These are phyloP conservation scores for Corylus americana DNA, from an alignment of 306 rosid genomes.

Conservation along the genomic window DNA sequence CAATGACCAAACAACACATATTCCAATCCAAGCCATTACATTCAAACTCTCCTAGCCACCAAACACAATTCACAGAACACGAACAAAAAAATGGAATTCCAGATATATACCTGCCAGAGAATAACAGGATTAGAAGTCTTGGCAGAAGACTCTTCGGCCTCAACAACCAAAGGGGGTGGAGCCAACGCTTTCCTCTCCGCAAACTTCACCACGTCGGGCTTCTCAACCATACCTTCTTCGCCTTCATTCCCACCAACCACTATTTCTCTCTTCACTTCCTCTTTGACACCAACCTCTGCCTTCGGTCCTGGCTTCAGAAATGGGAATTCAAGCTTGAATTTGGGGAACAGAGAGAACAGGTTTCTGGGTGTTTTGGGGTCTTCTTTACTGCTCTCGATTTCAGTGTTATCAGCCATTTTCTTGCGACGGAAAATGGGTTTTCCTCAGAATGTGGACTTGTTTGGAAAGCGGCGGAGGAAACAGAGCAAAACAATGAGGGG, in stretches of 20 bases:
- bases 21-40: neutral
- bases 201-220: conserved; percentile 50
- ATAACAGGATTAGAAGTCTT: conserved; percentile 76
- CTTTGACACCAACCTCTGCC: neutral
- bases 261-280: conserved; percentile 4
- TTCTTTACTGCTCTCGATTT: conserved; percentile 30
- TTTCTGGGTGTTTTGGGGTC: conserved; percentile 24
- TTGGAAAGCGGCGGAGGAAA: conserved; percentile 31
- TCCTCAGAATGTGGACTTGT: neutral
- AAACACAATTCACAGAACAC: neutral
- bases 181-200: conserved; percentile 47
- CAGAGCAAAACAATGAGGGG: conserved; percentile 5
- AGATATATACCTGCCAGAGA: conserved; percentile 55
- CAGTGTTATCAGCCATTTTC: conserved; percentile 50
- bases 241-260: conserved; percentile 18
- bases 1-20: neutral
- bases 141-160: conserved; percentile 40
- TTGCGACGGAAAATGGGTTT: conserved; percentile 2
- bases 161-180: conserved; percentile 52
- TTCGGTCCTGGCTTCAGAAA: conserved; percentile 40
- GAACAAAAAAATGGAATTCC: neutral
- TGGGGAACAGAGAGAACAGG: conserved; percentile 51
- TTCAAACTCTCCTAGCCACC: conserved; percentile 1
- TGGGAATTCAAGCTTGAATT: conserved; percentile 55
- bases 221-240: conserved; percentile 5